Evolutionary conservation across 305 asterid genomes (phyloP).

Genomic region (Fraxinus platypoda): DNA sequence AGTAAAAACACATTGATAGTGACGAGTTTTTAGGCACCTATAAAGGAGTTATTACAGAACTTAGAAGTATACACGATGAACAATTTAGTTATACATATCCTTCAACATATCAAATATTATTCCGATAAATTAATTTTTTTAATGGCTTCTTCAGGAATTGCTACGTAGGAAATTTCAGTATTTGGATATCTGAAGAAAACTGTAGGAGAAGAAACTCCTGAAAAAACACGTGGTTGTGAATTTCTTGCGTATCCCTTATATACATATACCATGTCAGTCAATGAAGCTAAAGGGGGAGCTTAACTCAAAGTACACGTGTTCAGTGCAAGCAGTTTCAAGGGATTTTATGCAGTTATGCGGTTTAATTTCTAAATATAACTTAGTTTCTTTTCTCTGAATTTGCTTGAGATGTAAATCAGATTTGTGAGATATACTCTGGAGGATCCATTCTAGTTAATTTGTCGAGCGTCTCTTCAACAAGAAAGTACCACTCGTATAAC

Average conservation of each 20-base stretch:
- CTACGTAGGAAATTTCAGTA: constrained; percentile 46
- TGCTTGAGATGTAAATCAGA: constrained; percentile 60
- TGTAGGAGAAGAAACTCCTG: constrained; percentile 40
- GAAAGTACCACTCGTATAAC: constrained; percentile 37
- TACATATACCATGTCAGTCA: constrained; percentile 33
- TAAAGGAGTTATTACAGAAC: not conserved
- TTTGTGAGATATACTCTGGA: constrained; percentile 54
- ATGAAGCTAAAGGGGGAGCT: constrained; percentile 47
- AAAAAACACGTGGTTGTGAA: constrained; percentile 39
- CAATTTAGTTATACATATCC: not conserved
- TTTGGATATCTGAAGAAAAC: constrained; percentile 33
- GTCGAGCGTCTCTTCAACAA: constrained; percentile 46
- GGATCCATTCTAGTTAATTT: constrained; percentile 39
- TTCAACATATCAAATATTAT: not conserved
- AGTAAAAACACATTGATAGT: not conserved
- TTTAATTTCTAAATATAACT: constrained; percentile 40
- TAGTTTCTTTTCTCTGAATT: constrained; percentile 42
- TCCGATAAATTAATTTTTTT: not conserved
- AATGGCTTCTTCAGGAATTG: constrained; percentile 44
- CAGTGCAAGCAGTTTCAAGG: constrained; percentile 30
- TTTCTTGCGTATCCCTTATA: constrained; percentile 37
- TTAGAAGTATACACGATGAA: not conserved
- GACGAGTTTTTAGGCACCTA: not conserved
- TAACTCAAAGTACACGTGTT: constrained; percentile 34
- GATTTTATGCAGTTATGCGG: constrained; percentile 47